Percentiles rank a stretch among this genome's conserved stretches.
phyloP scores from a whole-genome alignment of 495 filamentous ascomycete genomes.

The Astrothelium subdiscretum region DNA sequence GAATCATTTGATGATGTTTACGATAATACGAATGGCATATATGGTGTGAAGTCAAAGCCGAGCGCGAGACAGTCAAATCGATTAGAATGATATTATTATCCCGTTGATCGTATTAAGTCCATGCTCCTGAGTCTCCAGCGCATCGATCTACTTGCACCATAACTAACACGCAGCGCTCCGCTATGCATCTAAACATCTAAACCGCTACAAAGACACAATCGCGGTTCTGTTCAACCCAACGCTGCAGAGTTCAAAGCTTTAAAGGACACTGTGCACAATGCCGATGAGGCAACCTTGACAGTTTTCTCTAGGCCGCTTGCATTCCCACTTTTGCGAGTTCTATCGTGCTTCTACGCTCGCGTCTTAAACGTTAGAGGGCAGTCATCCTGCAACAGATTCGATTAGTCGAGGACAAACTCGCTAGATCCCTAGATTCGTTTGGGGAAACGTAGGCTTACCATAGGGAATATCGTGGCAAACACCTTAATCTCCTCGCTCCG shows the following conservation, averaged over 20 bases:
- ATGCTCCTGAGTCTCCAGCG: neutral
- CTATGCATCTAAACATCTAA: neutral
- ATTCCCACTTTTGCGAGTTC: neutral
- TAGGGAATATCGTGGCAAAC: constrained; percentile 95
- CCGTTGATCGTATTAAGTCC: neutral
- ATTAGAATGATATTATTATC: neutral
- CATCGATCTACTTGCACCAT: neutral
- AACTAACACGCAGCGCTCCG: neutral
- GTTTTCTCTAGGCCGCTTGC: neutral
- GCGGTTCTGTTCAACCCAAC: neutral
- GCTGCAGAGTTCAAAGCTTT: neutral
- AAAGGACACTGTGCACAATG: neutral
- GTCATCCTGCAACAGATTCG: constrained; percentile 19
- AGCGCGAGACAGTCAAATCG: neutral
- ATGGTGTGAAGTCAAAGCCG: neutral
- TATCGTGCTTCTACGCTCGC: neutral
- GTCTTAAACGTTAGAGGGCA: constrained; percentile 22
- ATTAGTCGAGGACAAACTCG: neutral
- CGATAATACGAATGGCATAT: no score
- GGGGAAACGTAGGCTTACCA: constrained; percentile 49
- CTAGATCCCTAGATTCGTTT: neutral
- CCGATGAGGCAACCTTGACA: neutral
- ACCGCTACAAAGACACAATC: neutral
- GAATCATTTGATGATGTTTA: no score
- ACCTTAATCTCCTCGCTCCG: constrained; percentile 91